Base-by-base conservation (phyloP, 805 yeast species). In the Pichia exigua region DNA sequence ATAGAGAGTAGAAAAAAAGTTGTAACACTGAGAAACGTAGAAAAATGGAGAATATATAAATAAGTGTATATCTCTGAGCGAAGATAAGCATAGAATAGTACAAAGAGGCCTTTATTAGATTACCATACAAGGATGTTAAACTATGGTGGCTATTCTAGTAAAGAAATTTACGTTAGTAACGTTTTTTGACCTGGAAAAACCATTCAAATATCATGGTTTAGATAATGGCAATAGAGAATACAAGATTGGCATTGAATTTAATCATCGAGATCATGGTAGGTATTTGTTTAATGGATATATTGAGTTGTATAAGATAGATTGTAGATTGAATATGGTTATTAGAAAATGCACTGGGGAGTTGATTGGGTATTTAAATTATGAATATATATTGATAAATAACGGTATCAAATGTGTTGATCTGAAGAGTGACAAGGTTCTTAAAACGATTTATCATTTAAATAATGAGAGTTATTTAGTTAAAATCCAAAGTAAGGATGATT, bases 281-380 rank as follows among this genome's bases (percentile, higher is more conserved):
- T 61, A 49, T 44, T 45, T 64, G 21, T 58, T 61, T 26, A 54
- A 57, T 1, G 68, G 66, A 1, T 41, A 57, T 7, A 44, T 60
- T 1, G 65, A 63, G 43, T 30, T 64, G 9, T 59, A 55, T 22
- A 62, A 61, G 45, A 44, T 59, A 8, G 17, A 22, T 9, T 21
- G 30, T 6, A 30, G 50, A 42, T 54, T 64, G 24, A 46, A 45
- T 15, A 21, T 62, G 39, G 50, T 43, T 28, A 46, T 57, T 18
- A 38, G 42, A 18, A 54, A 30, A 50, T 61, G 41, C n/a, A 44
- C 55, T 8, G 61, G 61, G 5, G 57, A 53, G 15, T 32, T 22
- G 27, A 49, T 52, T 41, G 57, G 56, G 1, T 32, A 30, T 12
- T 46, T 51, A 2, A 22, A 32, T 21, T 57, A 55, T 42, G 57